A percentile compares a stretch with the other conserved stretches of the same genome.
Conservation (phyloP, 2,329 filamentous ascomycete species). For the Colletotrichum chrysophilum region DNA sequence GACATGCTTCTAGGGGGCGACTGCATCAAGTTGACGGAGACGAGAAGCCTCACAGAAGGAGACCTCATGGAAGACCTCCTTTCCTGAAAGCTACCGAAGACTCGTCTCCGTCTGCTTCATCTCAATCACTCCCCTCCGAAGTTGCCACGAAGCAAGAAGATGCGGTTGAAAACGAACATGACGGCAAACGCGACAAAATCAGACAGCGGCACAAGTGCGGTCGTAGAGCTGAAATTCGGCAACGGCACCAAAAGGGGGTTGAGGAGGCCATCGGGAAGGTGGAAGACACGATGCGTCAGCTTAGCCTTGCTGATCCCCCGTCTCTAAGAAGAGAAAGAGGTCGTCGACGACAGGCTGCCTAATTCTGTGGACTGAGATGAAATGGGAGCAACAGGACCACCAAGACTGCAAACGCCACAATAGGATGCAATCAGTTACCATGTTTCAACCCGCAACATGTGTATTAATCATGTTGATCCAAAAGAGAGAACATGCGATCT, state of each 20-base stretch:
- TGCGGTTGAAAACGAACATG: neutral
- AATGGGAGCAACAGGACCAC: neutral
- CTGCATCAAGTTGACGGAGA: neutral
- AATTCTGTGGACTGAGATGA: neutral
- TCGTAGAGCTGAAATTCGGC: neutral
- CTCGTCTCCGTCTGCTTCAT: neutral
- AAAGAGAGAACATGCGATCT: rapidly evolving
- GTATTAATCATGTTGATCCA: neutral
- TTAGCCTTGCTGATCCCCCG: neutral
- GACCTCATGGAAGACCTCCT: neutral
- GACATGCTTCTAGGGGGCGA: neutral
- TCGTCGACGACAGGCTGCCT: neutral
- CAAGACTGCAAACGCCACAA: neutral
- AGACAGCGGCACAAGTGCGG: neutral
- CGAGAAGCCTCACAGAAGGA: neutral
- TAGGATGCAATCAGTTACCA: neutral
- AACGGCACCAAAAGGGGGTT: neutral
- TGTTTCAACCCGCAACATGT: neutral
- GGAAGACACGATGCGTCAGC: neutral
- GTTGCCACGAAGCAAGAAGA: neutral
- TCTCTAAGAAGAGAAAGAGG: neutral
- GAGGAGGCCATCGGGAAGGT: neutral
- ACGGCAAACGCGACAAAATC: neutral
- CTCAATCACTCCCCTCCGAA: neutral
- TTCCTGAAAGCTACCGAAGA: neutral